A percentile compares a stretch with the other conserved stretches of the same genome.
phyloP scores from a whole-genome alignment of 73 alveolate species.

The Paramecium bursaria region DNA sequence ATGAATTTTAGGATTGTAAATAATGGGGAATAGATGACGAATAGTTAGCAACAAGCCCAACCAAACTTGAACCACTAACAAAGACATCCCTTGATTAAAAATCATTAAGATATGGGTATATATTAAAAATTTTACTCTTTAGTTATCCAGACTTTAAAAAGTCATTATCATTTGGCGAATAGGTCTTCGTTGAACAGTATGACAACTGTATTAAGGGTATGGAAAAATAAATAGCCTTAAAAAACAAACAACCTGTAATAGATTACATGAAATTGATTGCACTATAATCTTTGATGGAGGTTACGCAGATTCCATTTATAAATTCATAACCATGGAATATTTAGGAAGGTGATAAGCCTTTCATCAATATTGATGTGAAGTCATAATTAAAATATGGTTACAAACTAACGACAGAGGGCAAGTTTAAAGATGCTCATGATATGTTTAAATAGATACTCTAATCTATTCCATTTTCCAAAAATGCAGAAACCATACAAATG shows the following conservation, averaged over 20 bases:
- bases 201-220: background rate
- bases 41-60: background rate
- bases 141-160: slow-evolving; percentile 60
- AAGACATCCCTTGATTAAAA: slow-evolving; percentile 12
- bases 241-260: background rate
- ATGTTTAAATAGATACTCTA: slow-evolving; percentile 9
- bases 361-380: background rate
- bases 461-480: slow-evolving; percentile 16
- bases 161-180: slow-evolving; percentile 16
- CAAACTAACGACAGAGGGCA: slow-evolving; percentile 55
- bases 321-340: background rate
- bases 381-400: slow-evolving; percentile 29
- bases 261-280: slow-evolving; percentile 40
- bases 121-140: too few relatives aligned
- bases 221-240: background rate
- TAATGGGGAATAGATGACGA: slow-evolving; percentile 51
- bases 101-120: background rate
- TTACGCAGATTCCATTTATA: slow-evolving; percentile 14
- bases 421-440: slow-evolving; percentile 50
- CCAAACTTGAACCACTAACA: background rate
- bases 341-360: background rate
- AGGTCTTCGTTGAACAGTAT: background rate
- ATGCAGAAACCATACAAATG: slow-evolving; percentile 1
- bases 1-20: slow-evolving; percentile 44
- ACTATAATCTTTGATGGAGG: background rate